Evolutionary conservation across 1,139 yeast species (phyloP).

Genomic region (Suhomyces choctaworum): DNA sequence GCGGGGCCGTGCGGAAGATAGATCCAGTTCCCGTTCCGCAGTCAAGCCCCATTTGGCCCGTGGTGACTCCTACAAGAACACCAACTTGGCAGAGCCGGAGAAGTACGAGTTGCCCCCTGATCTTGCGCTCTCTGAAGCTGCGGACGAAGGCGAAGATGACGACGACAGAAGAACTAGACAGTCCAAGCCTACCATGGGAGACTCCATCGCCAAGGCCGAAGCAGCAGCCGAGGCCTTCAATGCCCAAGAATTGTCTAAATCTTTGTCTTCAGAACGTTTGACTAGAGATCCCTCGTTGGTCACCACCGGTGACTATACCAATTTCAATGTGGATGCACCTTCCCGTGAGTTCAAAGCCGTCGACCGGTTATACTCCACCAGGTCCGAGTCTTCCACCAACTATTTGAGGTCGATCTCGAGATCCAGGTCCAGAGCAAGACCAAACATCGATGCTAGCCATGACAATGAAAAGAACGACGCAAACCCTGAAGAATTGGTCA

Average conservation of each 20-base stretch:
- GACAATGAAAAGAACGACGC: constrained; percentile 46
- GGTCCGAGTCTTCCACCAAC: constrained; percentile 43
- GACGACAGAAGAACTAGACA: constrained; percentile 45
- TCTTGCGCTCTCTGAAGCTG: constrained; percentile 20
- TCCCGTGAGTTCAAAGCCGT: constrained; percentile 17
- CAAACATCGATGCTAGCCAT: constrained; percentile 20
- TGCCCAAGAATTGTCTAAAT: constrained; percentile 11
- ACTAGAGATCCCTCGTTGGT: constrained; percentile 45
- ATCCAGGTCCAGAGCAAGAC: constrained; percentile 61
- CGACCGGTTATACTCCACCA: constrained; percentile 29
- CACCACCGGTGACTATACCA: constrained; percentile 52
- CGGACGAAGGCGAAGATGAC: constrained; percentile 20
- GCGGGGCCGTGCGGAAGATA: constrained; percentile 9
- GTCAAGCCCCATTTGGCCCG: constrained; percentile 60
- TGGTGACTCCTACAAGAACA: constrained; percentile 63
- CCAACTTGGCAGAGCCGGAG: constrained; percentile 40
- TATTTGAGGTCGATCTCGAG: constrained; percentile 63
- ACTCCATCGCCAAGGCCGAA: constrained; percentile 48
- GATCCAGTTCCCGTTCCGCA: constrained; percentile 31
- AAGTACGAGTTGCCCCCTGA: constrained; percentile 49
- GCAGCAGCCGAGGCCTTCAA: constrained; percentile 21
- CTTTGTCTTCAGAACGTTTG: constrained; percentile 20
- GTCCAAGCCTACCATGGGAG: constrained; percentile 52
- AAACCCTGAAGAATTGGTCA: constrained; percentile 37
- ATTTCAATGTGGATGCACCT: constrained; percentile 47